These are phyloP conservation scores for Eucalyptus regnans DNA, from an alignment of 345 rosid species.

Conservation along the genomic window DNA sequence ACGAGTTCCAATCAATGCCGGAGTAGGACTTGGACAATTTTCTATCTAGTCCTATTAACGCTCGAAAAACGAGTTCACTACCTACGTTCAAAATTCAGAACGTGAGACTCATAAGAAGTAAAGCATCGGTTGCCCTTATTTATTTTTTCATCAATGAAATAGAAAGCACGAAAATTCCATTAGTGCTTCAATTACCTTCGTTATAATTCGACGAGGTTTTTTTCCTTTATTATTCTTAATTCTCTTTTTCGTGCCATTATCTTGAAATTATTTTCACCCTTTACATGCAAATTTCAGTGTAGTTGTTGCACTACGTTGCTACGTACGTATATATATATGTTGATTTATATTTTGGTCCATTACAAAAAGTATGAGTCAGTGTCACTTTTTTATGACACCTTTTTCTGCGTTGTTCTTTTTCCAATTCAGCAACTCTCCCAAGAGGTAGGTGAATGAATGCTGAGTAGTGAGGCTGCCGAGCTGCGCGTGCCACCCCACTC, in stretches of 20 bases:
- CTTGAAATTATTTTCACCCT: background rate
- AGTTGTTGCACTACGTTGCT: no score
- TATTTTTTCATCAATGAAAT: background rate
- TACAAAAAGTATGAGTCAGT: rapidly evolving
- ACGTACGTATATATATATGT: no score
- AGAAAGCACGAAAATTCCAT: background rate
- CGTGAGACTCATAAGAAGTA: rapidly evolving
- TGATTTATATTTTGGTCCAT: background rate
- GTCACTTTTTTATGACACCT: background rate
- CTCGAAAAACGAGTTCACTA: background rate
- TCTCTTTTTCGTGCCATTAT: background rate
- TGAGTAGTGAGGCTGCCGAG: background rate
- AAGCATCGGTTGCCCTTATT: background rate
- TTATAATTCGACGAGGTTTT: background rate
- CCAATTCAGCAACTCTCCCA: background rate
- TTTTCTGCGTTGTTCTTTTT: background rate
- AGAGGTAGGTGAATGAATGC: background rate
- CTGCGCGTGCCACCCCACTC: background rate
- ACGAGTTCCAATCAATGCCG: background rate
- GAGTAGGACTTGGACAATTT: background rate
- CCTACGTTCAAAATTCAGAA: background rate
- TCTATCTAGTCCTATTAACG: background rate
- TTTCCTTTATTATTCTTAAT: background rate
- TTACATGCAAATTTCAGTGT: background rate
- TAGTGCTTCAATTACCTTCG: background rate